Conservation (phyloP, 208 protist species). For the Trypanosoma vivax region DNA sequence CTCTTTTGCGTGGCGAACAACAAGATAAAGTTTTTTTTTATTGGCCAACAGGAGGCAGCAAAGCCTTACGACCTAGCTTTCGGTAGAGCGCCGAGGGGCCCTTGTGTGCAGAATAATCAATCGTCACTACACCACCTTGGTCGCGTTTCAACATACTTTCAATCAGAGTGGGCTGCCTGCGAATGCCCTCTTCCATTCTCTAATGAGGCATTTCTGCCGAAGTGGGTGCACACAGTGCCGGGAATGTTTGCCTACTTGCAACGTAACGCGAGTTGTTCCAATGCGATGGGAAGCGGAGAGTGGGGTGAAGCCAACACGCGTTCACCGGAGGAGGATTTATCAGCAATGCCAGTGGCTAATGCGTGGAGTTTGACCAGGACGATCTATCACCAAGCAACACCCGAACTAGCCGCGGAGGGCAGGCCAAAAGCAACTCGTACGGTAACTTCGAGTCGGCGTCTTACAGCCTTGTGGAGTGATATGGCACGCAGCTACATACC, state of each 20-base stretch:
- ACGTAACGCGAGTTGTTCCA: background rate
- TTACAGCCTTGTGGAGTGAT: background rate
- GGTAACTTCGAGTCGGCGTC: background rate
- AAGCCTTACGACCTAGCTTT: slow-evolving; percentile 18
- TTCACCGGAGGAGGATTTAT: too few relatives aligned
- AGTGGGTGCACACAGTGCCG: slow-evolving; percentile 26
- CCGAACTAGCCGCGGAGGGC: too few relatives aligned
- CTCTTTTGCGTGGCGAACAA: slow-evolving; percentile 18
- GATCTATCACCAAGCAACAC: too few relatives aligned
- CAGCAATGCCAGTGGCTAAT: too few relatives aligned
- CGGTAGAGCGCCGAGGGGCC: slow-evolving; percentile 6
- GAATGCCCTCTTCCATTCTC: slow-evolving; percentile 27
- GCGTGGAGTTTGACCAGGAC: too few relatives aligned
- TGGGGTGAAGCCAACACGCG: too few relatives aligned
- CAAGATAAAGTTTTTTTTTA: slow-evolving; percentile 20
- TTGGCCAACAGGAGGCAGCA: slow-evolving; percentile 15
- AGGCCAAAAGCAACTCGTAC: background rate
- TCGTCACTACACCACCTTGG: slow-evolving; percentile 17
- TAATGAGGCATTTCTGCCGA: slow-evolving; percentile 35
- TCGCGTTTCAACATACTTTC: slow-evolving; percentile 19
- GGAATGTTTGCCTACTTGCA: slow-evolving; percentile 3
- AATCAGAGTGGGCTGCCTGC: slow-evolving; percentile 53
- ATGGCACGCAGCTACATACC: slow-evolving; percentile 5
- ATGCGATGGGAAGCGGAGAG: background rate
- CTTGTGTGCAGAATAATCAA: slow-evolving; percentile 9